Evolutionary conservation across 805 yeast species (phyloP).

Genomic region (Metschnikowia chrysomelidarum): DNA sequence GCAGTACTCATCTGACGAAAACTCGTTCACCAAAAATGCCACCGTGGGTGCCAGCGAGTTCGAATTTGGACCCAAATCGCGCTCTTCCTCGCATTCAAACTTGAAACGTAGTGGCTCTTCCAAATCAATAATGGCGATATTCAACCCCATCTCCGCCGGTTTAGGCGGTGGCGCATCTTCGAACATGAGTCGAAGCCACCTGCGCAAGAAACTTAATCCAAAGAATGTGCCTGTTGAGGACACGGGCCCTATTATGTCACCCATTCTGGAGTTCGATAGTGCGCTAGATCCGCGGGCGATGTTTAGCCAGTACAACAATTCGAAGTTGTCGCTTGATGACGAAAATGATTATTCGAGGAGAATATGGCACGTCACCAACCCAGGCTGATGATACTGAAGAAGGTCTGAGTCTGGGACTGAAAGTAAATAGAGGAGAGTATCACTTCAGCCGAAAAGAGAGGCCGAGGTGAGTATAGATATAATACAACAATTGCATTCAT

Average conservation of each 20-base stretch:
- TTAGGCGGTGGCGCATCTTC: slow-evolving; percentile 14
- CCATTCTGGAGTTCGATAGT: slow-evolving; percentile 26
- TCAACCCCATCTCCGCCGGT: slow-evolving; percentile 16
- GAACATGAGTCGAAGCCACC: slow-evolving; percentile 27
- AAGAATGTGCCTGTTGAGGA: slow-evolving; percentile 15
- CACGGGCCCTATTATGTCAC: slow-evolving; percentile 29
- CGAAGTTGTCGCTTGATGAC: slow-evolving; percentile 18
- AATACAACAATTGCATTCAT: slow-evolving; percentile 5
- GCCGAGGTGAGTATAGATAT: too few species aligned
- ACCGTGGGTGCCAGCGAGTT: slow-evolving; percentile 10
- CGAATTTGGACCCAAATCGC: slow-evolving; percentile 12
- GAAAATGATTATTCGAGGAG: slow-evolving; percentile 20
- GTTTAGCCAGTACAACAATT: slow-evolving; percentile 15
- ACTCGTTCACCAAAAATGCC: slow-evolving; percentile 23
- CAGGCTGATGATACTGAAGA: slow-evolving; percentile 6
- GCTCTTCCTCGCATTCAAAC: slow-evolving; percentile 12
- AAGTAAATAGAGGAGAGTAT: too few species aligned
- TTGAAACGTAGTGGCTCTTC: slow-evolving; percentile 35
- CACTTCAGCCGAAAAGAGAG: too few species aligned
- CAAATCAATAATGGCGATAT: slow-evolving; percentile 33
- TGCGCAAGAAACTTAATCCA: slow-evolving; percentile 30
- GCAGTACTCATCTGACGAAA: slow-evolving; percentile 35
- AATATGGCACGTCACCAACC: slow-evolving; percentile 21
- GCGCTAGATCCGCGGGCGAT: slow-evolving; percentile 19
- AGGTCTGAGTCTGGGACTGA: too few species aligned